Conservation (phyloP, 1,139 yeast species). For the Protomyces pachydermus region DNA sequence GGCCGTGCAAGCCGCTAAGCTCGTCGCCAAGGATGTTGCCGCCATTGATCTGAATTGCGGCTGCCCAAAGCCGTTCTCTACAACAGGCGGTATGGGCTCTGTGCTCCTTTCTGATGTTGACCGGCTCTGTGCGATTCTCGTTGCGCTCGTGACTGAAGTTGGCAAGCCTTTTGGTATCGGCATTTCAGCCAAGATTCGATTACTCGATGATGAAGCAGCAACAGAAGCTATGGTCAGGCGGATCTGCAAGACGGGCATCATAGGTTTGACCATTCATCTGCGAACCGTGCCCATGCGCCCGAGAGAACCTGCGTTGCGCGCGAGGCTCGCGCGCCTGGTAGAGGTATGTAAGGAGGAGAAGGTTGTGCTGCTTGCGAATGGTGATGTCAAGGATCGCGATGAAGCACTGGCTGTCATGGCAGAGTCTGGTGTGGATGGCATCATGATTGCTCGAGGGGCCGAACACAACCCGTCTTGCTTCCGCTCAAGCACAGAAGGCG, state of each 20-base stretch:
- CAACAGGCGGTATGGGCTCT: constrained; percentile 97
- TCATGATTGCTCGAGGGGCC: constrained; percentile 91
- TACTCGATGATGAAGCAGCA: constrained; percentile 58
- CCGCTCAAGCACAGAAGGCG: constrained; percentile 32
- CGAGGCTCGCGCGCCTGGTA: constrained; percentile 55
- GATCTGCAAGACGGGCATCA: constrained; percentile 73
- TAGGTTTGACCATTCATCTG: constrained; percentile 83
- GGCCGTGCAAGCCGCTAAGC: constrained; percentile 80
- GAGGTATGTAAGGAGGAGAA: constrained; percentile 57
- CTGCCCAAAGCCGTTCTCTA: constrained; percentile 72
- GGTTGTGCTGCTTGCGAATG: constrained; percentile 74
- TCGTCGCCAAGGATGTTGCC: constrained; percentile 77
- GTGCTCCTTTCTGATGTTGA: constrained; percentile 82
- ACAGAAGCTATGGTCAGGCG: constrained; percentile 58
- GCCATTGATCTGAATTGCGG: constrained; percentile 95
- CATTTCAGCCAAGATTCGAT: constrained; percentile 82
- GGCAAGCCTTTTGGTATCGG: constrained; percentile 74
- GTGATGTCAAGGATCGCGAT: constrained; percentile 55
- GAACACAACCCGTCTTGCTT: constrained; percentile 83
- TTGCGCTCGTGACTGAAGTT: constrained; percentile 64
- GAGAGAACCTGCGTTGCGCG: constrained; percentile 70
- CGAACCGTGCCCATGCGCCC: constrained; percentile 87
- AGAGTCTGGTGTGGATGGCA: constrained; percentile 60
- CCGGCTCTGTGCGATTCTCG: constrained; percentile 60
- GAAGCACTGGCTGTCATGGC: constrained; percentile 55